Base-by-base conservation (phyloP, 2,329 filamentous ascomycete species). In the Endoconidiophora laricicola region DNA sequence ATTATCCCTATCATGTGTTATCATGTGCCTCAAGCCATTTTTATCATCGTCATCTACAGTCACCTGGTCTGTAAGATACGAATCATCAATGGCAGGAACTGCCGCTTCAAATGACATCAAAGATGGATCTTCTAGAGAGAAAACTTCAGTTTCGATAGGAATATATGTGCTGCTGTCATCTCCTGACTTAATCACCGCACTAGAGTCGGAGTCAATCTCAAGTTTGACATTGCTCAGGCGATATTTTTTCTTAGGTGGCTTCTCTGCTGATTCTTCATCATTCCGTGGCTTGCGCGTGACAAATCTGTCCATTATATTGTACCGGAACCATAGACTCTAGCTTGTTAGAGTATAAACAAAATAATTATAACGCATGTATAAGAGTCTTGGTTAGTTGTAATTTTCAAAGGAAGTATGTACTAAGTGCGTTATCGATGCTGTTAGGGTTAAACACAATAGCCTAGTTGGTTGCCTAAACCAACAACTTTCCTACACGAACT, bases 1-100 rank as follows among this genome's bases (percentile, higher is more conserved):
- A 74, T 69, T 63, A 33, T 33, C 29, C 12, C 9, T 33, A 3
- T 33, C 9, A 9, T 7, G 10, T 12, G 29, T 12, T 33, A 94
- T 84, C 59, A 94, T 94, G 55, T 85, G 78, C 54, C 83, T 73
- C 52, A 94, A 84, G 2, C 86, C 83, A n/a, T 12, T 14, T 39
- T 12, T 23, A 4, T 20, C 29, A 33, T 12, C 4, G 6, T 12
- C 7, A 33, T 33, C 29, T 12, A 33, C 12, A 33, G 7, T 12
- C 29, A 10, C 29, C 9, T 33, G 7, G 9, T 9, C 7, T 7
- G 12, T 7, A 33, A 33, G 29, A 33, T 12, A 9, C 12, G 7
- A 12, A 12, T 33, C 29, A 33, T 33, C 29, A 33, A 33, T 33
- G 29, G 7, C 29, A 12, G 29, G 29, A 33, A 46, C 22, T 20